Evolutionary conservation across 805 yeast species (phyloP).

Genomic region (Naumovozyma castellii): DNA sequence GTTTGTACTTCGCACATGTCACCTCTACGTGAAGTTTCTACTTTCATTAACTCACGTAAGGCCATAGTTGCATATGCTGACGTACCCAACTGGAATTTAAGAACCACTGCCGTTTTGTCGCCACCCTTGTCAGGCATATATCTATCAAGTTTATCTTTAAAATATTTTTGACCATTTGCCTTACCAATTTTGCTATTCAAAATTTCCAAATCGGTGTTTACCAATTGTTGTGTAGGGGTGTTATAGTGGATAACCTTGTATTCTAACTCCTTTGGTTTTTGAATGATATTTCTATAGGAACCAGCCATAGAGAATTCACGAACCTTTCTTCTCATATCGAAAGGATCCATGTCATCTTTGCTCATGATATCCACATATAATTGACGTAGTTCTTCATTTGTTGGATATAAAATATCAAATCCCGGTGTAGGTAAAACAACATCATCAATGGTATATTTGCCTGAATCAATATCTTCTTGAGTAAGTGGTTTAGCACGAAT

Average conservation of each 20-base stretch:
- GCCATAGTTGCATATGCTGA: slow-evolving; percentile 98
- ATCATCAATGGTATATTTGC: slow-evolving; percentile 62
- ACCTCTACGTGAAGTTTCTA: slow-evolving; percentile 53
- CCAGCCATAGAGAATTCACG: slow-evolving; percentile 90
- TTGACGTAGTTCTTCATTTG: slow-evolving; percentile 46
- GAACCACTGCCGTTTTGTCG: slow-evolving; percentile 54
- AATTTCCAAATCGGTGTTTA: slow-evolving; percentile 68
- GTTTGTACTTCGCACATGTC: slow-evolving; percentile 35
- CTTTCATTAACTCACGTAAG: slow-evolving; percentile 77
- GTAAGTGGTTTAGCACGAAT: slow-evolving; percentile 69
- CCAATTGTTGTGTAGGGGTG: slow-evolving; percentile 58
- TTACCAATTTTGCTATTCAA: slow-evolving; percentile 31
- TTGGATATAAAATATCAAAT: slow-evolving; percentile 80
- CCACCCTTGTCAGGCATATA: slow-evolving; percentile 34
- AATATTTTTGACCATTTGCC: slow-evolving; percentile 25
- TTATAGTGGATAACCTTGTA: slow-evolving; percentile 54
- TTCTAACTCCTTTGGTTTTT: slow-evolving; percentile 54
- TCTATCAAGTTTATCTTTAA: slow-evolving; percentile 27
- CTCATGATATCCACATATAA: slow-evolving; percentile 67
- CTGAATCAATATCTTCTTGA: slow-evolving; percentile 53
- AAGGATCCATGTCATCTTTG: slow-evolving; percentile 74
- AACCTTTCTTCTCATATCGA: slow-evolving; percentile 72
- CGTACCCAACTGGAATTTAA: slow-evolving; percentile 69
- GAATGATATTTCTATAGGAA: slow-evolving; percentile 66
- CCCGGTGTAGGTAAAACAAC: slow-evolving; percentile 96